Percentiles rank a stretch among this genome's conserved stretches.
These are phyloP conservation scores for Colletotrichum liaoningense DNA, from an alignment of 2,329 filamentous ascomycete species.

Conservation along the genomic window DNA sequence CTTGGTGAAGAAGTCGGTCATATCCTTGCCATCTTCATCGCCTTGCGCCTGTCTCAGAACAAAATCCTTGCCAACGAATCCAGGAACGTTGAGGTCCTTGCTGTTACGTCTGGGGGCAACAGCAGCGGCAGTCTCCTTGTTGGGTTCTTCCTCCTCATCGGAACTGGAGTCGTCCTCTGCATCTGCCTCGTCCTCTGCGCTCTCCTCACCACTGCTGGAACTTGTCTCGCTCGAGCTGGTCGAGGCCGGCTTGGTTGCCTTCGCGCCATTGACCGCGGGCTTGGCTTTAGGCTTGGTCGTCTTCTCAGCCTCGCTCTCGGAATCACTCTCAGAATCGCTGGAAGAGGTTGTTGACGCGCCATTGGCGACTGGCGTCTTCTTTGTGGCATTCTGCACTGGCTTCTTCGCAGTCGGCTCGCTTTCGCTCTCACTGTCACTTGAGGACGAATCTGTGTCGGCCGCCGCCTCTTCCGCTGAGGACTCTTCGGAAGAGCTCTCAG, in stretches of 20 bases:
- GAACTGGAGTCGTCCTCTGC: conserved; percentile 34
- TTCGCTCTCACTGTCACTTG: conserved; percentile 45
- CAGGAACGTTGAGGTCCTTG: conserved; percentile 50
- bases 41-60: conserved; percentile 60
- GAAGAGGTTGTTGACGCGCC: conserved; percentile 36
- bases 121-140: conserved; percentile 41
- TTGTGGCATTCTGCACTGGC: conserved; percentile 35
- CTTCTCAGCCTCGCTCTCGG: conserved; percentile 41
- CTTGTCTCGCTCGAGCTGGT: conserved; percentile 40
- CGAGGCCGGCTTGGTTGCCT: conserved; percentile 22
- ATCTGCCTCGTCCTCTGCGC: conserved; percentile 39
- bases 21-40: conserved; percentile 56
- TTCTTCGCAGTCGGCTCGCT: conserved; percentile 40
- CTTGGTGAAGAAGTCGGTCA: conserved; percentile 67
- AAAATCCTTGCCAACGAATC: conserved; percentile 64
- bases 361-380: conserved; percentile 33
- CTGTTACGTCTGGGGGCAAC: conserved; percentile 43
- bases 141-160: conserved; percentile 37
- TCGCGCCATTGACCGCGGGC: conserved; percentile 23
- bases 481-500: conserved; percentile 36
- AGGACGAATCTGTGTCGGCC: conserved; percentile 36
- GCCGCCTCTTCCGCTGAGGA: conserved; percentile 40
- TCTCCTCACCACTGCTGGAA: conserved; percentile 42
- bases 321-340: conserved; percentile 41
- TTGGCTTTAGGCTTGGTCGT: conserved; percentile 37